These are phyloP conservation scores for Tricholoma sp. DNA, from an alignment of 768 basidiomycete species.

Conservation along the genomic window DNA sequence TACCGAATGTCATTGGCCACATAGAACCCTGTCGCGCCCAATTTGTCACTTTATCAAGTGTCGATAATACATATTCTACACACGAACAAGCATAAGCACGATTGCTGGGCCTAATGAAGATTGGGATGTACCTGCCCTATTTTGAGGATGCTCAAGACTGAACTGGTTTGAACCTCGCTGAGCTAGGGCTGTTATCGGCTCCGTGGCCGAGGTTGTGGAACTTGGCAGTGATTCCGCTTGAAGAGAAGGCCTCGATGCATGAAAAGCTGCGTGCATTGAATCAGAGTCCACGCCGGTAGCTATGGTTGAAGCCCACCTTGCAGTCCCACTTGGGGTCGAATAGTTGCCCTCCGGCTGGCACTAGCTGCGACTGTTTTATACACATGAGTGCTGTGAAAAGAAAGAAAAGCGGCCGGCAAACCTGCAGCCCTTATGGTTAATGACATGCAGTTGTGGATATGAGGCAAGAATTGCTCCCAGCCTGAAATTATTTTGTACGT, in stretches of 20 bases:
- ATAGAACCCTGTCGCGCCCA: slow-evolving; percentile 98
- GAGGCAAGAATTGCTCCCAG: slow-evolving; percentile 19
- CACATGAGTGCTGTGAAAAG: slow-evolving; percentile 1
- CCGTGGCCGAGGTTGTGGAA: slow-evolving; percentile 40
- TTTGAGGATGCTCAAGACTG: slow-evolving; percentile 83
- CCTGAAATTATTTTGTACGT: no score
- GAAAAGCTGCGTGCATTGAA: slow-evolving; percentile 32
- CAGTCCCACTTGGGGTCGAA: slow-evolving; percentile 40
- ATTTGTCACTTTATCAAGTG: slow-evolving; percentile 93
- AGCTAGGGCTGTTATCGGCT: slow-evolving; percentile 68
- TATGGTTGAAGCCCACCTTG: slow-evolving; percentile 28
- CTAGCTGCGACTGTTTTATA: slow-evolving; percentile 24
- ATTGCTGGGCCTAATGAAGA: background rate
- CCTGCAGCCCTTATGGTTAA: slow-evolving; percentile 36
- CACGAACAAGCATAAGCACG: slow-evolving; percentile 1
- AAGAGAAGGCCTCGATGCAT: slow-evolving; percentile 41
- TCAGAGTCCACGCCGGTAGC: slow-evolving; percentile 8
- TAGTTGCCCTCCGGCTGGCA: slow-evolving; percentile 39
- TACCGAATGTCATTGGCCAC: slow-evolving; percentile 99
- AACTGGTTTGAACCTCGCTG: slow-evolving; percentile 77
- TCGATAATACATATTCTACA: slow-evolving; percentile 92
- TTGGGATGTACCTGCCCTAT: slow-evolving; percentile 69
- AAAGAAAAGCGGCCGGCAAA: slow-evolving; percentile 15
- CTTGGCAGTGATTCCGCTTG: slow-evolving; percentile 35
- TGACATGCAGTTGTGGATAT: slow-evolving; percentile 39